A percentile compares a stretch with the other conserved stretches of the same genome.
These are phyloP conservation scores for Talaromyces sp. DNA, from an alignment of 2,329 filamentous ascomycete species.

Conservation along the genomic window DNA sequence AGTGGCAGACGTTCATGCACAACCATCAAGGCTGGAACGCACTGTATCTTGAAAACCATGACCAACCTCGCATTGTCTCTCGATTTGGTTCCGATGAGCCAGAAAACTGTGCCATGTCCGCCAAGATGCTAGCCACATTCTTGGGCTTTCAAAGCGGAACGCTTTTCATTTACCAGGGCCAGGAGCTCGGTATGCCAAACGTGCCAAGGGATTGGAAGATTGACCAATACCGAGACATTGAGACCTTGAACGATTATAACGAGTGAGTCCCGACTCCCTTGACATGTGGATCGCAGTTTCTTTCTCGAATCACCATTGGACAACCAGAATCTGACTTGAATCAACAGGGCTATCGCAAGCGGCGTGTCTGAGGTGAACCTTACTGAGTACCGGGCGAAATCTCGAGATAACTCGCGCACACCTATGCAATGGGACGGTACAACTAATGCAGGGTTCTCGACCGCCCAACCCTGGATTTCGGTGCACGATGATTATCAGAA, in stretches of 20 bases:
- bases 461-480: slow-evolving; percentile 57
- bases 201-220: slow-evolving; percentile 57
- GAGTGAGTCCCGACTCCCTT: not conserved
- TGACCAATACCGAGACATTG: slow-evolving; percentile 64
- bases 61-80: slow-evolving; percentile 57
- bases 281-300: not conserved
- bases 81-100: slow-evolving; percentile 50
- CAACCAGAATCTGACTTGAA: no score
- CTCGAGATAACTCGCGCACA: slow-evolving; percentile 59
- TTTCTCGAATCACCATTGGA: no score
- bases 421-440: slow-evolving; percentile 62
- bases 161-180: slow-evolving; percentile 62
- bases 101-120: slow-evolving; percentile 43
- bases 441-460: slow-evolving; percentile 58
- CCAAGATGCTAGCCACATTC: slow-evolving; percentile 57
- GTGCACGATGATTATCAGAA: slow-evolving; percentile 54
- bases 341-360: slow-evolving; percentile 14
- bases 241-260: slow-evolving; percentile 54
- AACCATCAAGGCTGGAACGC: slow-evolving; percentile 59
- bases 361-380: not conserved
- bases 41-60: slow-evolving; percentile 62
- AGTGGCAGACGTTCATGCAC: slow-evolving; percentile 57
- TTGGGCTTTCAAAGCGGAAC: slow-evolving; percentile 57
- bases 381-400: slow-evolving; percentile 12
- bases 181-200: slow-evolving; percentile 65